Conservation (phyloP, 176 grass and related monocot genomes). For the Lolium multiflorum region DNA sequence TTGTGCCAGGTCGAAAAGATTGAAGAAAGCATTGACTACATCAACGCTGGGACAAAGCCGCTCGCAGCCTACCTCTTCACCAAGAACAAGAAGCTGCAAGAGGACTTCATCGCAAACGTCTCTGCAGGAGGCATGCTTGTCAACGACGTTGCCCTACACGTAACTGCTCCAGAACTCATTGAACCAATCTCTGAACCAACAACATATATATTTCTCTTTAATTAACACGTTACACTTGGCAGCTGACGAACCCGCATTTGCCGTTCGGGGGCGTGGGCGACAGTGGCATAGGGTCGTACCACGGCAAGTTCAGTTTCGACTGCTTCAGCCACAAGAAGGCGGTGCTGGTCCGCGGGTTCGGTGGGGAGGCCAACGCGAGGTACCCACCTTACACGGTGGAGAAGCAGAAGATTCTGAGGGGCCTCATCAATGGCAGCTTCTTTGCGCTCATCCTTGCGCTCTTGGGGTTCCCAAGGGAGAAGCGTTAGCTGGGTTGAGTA, state of each 20-base stretch:
- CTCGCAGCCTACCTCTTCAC: slow-evolving; percentile 94
- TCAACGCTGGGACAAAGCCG: slow-evolving; percentile 75
- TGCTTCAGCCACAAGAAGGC: slow-evolving; percentile 86
- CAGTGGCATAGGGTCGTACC: slow-evolving; percentile 82
- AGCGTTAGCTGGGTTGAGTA: slow-evolving; percentile 21
- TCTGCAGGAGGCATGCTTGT: slow-evolving; percentile 85
- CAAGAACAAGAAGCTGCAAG: slow-evolving; percentile 79
- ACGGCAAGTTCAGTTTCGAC: slow-evolving; percentile 91
- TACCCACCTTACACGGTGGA: slow-evolving; percentile 75
- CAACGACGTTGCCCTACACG: slow-evolving; percentile 79
- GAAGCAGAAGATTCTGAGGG: slow-evolving; percentile 81
- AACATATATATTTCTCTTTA: neutral
- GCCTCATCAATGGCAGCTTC: slow-evolving; percentile 75
- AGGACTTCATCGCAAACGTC: slow-evolving; percentile 61
- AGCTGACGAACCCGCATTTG: slow-evolving; percentile 70
- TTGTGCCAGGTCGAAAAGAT: slow-evolving; percentile 76
- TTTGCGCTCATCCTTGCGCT: slow-evolving; percentile 68
- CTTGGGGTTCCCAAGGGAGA: slow-evolving; percentile 60
- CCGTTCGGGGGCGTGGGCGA: slow-evolving; percentile 93
- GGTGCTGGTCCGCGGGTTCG: slow-evolving; percentile 63
- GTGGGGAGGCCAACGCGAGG: slow-evolving; percentile 55
- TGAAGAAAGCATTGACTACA: slow-evolving; percentile 66
- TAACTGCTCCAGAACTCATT: slow-evolving; percentile 38
- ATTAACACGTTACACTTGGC: neutral
- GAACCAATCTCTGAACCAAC: neutral